Evolutionary conservation across 805 yeast genomes (phyloP).

Genomic region (Ogataea trehaloabstinens): DNA sequence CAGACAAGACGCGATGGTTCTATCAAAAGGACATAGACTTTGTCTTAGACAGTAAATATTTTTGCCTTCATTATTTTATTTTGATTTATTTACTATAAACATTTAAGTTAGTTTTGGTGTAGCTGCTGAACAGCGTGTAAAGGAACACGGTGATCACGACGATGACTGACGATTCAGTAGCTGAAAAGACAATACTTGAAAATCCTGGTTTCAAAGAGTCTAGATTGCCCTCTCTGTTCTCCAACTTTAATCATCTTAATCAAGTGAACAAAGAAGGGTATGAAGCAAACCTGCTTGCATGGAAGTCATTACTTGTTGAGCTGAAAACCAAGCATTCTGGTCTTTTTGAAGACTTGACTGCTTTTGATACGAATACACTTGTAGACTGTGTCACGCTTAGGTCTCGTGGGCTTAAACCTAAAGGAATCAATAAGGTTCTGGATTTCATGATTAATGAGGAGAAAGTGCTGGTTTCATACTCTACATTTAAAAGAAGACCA

Average conservation of each 20-base stretch:
- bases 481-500: constrained; percentile 12
- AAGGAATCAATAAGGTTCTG: constrained; percentile 25
- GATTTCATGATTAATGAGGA: constrained; percentile 23
- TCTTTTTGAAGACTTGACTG: constrained; percentile 26
- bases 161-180: too few species aligned
- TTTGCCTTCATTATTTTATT: too few species aligned
- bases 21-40: too few species aligned
- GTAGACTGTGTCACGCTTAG: constrained; percentile 13
- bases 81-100: too few species aligned
- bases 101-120: too few species aligned
- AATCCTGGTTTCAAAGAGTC: constrained; percentile 37
- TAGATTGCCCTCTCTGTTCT: constrained; percentile 46
- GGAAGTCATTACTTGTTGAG: constrained; percentile 38
- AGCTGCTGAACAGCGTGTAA: too few species aligned
- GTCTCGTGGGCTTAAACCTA: constrained; percentile 18
- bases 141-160: too few species aligned
- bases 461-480: constrained; percentile 21
- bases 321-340: constrained; percentile 20
- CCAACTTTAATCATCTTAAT: constrained; percentile 43
- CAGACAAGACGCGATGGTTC: too few species aligned
- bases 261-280: constrained; percentile 48
- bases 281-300: constrained; percentile 46
- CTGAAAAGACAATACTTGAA: constrained; percentile 13
- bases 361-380: constrained; percentile 20
- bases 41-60: too few species aligned